These are phyloP conservation scores for Arthrobotrys sinensis DNA, from an alignment of 2,329 filamentous ascomycete species.

Conservation along the genomic window DNA sequence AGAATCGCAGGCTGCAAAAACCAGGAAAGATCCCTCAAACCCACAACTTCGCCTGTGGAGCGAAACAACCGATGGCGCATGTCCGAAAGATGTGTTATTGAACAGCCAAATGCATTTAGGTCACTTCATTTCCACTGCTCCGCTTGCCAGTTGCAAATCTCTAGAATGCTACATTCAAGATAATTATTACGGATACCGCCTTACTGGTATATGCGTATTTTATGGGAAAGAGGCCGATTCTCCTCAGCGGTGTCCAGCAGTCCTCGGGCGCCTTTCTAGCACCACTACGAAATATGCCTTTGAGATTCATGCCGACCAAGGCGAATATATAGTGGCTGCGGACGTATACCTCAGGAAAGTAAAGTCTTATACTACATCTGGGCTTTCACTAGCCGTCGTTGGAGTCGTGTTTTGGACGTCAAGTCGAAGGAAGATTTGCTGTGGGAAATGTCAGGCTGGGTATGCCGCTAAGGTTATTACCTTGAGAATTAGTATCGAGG, in stretches of 20 bases:
- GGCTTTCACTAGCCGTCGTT: background rate
- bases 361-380: background rate
- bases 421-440: conserved; percentile 10
- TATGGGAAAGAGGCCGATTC: conserved; percentile 34
- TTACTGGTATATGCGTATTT: conserved; percentile 32
- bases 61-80: background rate
- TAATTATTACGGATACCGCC: conserved; percentile 5
- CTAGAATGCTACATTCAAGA: conserved; percentile 36
- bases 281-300: conserved; percentile 4
- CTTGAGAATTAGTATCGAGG: conserved; percentile 33
- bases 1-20: background rate
- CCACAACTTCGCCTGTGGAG: conserved; percentile 19
- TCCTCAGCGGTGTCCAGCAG: background rate
- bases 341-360: conserved; percentile 22
- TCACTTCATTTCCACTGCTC: conserved; percentile 12
- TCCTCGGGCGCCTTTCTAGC: conserved; percentile 18
- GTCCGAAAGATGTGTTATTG: background rate
- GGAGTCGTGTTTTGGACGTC: conserved; percentile 42
- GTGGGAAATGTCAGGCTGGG: conserved; percentile 30
- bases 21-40: background rate
- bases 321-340: conserved; percentile 25
- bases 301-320: conserved; percentile 20
- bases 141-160: conserved; percentile 8
- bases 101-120: background rate
- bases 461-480: conserved; percentile 22